Conservation (phyloP, 228 moss, liverwort and hornwort genomes). For the Sphagnum fallax region DNA sequence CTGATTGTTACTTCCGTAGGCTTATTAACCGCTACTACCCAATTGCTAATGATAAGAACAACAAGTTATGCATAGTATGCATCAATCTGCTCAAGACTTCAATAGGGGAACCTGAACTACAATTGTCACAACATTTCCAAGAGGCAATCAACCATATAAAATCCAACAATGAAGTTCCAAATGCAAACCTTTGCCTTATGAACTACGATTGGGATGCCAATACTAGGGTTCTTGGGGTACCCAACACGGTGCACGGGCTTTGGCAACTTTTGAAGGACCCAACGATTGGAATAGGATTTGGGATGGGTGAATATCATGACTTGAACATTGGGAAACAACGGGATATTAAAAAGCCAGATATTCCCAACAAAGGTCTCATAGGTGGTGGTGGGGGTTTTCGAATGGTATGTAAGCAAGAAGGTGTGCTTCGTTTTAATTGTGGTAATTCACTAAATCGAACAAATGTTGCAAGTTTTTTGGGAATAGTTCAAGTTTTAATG, state of each 20-base stretch:
- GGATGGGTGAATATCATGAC: constrained; percentile 58
- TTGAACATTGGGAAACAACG: too few species aligned
- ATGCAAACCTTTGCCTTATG: constrained; percentile 56
- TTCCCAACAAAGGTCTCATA: too few species aligned
- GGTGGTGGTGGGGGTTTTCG: constrained; percentile 38
- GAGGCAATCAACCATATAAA: constrained; percentile 54
- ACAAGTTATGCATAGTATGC: constrained; percentile 56
- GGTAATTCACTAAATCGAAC: constrained; percentile 96
- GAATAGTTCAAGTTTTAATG: constrained; percentile 81
- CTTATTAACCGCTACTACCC: constrained; percentile 34
- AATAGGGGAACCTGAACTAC: constrained; percentile 72
- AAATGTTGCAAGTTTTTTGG: constrained; percentile 97
- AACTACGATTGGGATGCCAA: constrained; percentile 99
- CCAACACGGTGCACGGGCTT: constrained; percentile 72
- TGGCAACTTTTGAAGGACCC: constrained; percentile 80
- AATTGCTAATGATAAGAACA: too few species aligned
- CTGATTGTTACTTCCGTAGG: constrained; percentile 68
- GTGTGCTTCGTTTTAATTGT: constrained; percentile 94
- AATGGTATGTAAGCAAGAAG: constrained; percentile 58
- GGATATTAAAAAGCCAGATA: too few species aligned
- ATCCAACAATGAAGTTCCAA: constrained; percentile 67
- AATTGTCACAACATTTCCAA: constrained; percentile 63
- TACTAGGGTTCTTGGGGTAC: constrained; percentile 79
- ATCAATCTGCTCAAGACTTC: constrained; percentile 79
- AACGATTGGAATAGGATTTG: constrained; percentile 68